A percentile compares a stretch with the other conserved stretches of the same genome.
Conservation (phyloP, 441 rosid species). For the Gossypium trilobum region DNA sequence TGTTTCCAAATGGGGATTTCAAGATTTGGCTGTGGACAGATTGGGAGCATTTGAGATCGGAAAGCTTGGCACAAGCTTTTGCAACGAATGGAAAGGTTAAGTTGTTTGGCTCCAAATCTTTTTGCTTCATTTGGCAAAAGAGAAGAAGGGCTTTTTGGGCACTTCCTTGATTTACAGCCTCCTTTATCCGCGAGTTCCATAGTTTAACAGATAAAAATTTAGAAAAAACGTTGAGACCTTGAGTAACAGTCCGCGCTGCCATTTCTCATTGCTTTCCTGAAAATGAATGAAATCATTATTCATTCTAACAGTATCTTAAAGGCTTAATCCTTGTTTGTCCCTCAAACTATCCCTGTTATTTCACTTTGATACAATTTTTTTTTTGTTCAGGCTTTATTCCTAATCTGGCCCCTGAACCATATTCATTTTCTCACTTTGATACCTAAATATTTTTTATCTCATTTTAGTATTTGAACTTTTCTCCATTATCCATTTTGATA, state of each 20-base stretch:
- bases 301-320: too few relatives aligned
- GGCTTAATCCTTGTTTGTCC: too few relatives aligned
- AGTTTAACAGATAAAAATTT: constrained; percentile 19
- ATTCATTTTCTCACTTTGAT: too few relatives aligned
- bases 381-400: too few relatives aligned
- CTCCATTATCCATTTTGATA: too few relatives aligned
- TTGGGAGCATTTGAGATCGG: constrained; percentile 19
- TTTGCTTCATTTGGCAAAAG: constrained; percentile 43
- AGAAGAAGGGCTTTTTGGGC: constrained; percentile 31
- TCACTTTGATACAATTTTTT: too few relatives aligned
- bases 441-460: too few relatives aligned
- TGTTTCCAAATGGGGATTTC: constrained; percentile 36
- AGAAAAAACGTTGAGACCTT: constrained; percentile 13
- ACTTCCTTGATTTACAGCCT: constrained; percentile 30
- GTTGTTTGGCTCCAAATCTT: constrained; percentile 38
- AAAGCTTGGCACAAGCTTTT: constrained; percentile 52
- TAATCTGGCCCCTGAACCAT: too few relatives aligned
- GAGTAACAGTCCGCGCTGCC: constrained; percentile 21
- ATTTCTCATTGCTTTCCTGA: constrained; percentile 4
- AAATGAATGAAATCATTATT: too few relatives aligned
- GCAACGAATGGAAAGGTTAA: constrained; percentile 51
- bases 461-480: too few relatives aligned
- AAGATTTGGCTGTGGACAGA: constrained; percentile 36
- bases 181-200: constrained; percentile 41
- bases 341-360: too few relatives aligned